A percentile compares a stretch with the other conserved stretches of the same genome.
These are phyloP conservation scores for Neurospora cerealis DNA, from an alignment of 495 filamentous ascomycete genomes.

Conservation along the genomic window DNA sequence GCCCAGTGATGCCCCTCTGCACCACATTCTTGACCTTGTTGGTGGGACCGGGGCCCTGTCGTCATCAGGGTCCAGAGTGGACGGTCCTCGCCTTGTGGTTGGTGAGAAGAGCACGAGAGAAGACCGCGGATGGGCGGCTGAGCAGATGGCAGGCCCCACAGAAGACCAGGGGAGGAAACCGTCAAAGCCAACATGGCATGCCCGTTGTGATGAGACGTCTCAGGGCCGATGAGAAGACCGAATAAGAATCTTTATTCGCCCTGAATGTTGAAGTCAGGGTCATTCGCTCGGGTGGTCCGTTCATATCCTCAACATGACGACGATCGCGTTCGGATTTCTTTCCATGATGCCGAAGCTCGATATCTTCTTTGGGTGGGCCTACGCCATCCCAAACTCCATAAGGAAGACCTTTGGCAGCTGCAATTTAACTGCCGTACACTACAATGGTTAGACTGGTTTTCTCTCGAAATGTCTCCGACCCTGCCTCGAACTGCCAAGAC, in stretches of 20 bases:
- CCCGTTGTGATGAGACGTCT: background rate
- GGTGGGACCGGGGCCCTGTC: conserved; percentile 21
- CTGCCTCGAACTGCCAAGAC: background rate
- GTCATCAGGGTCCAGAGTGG: background rate
- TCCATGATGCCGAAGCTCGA: background rate
- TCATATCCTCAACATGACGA: background rate
- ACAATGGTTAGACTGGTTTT: background rate
- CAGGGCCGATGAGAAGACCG: background rate
- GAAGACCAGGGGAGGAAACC: background rate
- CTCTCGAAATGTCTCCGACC: background rate
- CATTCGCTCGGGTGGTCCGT: background rate
- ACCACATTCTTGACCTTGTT: conserved; percentile 14
- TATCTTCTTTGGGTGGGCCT: background rate
- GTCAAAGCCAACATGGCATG: background rate
- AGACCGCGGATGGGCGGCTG: background rate
- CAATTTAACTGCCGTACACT: background rate
- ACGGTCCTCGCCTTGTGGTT: background rate
- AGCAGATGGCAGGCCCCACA: background rate
- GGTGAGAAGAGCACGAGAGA: background rate
- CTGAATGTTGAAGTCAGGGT: background rate
- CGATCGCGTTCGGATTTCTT: background rate
- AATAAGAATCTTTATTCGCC: background rate
- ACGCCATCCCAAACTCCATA: background rate
- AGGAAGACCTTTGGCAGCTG: background rate
- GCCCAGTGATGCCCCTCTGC: background rate